phyloP scores from a whole-genome alignment of 116 monocot species.

The Dioscorea cayenensis region DNA sequence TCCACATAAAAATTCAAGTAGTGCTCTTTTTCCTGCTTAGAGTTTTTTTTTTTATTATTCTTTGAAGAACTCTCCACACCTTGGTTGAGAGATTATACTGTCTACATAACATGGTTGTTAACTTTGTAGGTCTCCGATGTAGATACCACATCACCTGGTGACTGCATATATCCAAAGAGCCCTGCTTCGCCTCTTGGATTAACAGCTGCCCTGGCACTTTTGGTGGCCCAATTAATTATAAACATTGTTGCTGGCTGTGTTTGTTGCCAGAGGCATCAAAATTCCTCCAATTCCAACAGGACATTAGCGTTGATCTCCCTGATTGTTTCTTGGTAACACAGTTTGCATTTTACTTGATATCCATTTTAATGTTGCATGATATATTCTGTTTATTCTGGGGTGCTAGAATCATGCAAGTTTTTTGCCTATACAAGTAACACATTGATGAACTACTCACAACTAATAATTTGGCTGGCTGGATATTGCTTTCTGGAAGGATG shows the following conservation, averaged over 20 bases:
- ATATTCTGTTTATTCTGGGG: neutral
- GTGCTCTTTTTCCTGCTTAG: neutral
- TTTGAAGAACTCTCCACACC: too few species aligned
- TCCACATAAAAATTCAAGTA: too few species aligned
- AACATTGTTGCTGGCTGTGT: constrained; percentile 66
- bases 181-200: constrained; percentile 68
- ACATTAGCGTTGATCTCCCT: constrained; percentile 64
- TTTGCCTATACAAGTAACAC: too few species aligned
- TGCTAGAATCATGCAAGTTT: neutral
- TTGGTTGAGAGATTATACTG: too few species aligned
- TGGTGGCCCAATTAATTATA: constrained; percentile 72
- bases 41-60: neutral
- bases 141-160: constrained; percentile 20
- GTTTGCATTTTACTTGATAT: neutral
- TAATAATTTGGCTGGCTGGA: too few species aligned
- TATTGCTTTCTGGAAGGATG: too few species aligned
- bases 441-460: too few species aligned
- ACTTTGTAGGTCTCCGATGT: constrained; percentile 67
- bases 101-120: neutral
- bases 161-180: constrained; percentile 72
- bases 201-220: constrained; percentile 51
- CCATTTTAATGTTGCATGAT: neutral
- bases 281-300: constrained; percentile 53
- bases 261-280: constrained; percentile 66
- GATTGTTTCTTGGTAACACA: constrained; percentile 68